Evolutionary conservation across 768 basidiomycete species (phyloP).

Genomic region (Russula lepida): DNA sequence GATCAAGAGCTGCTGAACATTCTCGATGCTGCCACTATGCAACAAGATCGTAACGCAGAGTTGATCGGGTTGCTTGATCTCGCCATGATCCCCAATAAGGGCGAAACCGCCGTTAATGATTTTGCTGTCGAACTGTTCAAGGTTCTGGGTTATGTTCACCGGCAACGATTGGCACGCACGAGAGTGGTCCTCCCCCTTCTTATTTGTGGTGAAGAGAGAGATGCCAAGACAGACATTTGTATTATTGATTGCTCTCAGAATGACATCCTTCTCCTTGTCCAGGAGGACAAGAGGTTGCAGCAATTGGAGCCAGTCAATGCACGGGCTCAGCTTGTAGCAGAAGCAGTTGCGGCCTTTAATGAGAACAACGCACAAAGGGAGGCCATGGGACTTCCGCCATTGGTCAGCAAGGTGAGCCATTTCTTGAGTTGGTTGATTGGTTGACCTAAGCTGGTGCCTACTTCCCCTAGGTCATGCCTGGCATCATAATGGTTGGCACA

Average conservation of each 20-base stretch:
- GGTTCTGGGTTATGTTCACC: neutral
- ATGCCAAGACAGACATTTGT: neutral
- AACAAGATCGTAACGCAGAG: neutral
- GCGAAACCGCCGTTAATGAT: neutral
- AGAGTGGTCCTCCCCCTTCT: neutral
- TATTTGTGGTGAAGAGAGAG: neutral
- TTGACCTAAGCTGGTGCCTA: neutral
- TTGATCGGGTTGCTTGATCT: neutral
- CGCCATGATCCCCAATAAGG: neutral
- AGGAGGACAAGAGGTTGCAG: conserved; percentile 1
- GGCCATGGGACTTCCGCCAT: neutral
- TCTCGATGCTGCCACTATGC: neutral
- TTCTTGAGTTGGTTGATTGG: neutral
- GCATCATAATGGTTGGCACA: neutral
- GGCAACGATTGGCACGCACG: neutral
- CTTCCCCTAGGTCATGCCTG: neutral
- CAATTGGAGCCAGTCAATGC: neutral
- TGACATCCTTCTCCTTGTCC: conserved; percentile 9
- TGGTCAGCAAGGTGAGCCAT: neutral
- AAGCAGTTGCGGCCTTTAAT: neutral
- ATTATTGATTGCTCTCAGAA: neutral
- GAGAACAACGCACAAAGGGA: neutral
- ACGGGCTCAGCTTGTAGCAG: neutral
- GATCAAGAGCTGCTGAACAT: neutral
- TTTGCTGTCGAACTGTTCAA: neutral